These are phyloP conservation scores for Solanum hybrid DNA, from an alignment of 305 asterid genomes.

Conservation along the genomic window DNA sequence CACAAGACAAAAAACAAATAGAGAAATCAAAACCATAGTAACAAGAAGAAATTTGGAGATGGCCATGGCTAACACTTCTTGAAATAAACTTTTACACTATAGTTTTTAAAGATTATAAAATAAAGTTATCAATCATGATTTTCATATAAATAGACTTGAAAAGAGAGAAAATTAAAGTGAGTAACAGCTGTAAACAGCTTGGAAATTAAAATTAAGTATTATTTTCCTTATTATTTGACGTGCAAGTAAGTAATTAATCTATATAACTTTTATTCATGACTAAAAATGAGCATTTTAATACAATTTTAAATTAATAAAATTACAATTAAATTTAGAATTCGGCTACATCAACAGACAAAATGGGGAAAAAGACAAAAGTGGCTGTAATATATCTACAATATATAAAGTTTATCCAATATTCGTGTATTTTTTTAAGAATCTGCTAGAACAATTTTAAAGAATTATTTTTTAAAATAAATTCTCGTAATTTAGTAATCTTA, in stretches of 20 bases:
- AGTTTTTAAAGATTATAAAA: not conserved
- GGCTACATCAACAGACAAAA: not conserved
- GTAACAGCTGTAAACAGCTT: not conserved
- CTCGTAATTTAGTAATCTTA: not conserved
- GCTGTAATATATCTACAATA: not conserved
- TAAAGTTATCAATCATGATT: not conserved
- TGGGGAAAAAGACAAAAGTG: not conserved
- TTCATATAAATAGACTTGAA: not conserved
- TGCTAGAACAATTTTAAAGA: not conserved
- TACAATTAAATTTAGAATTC: not conserved
- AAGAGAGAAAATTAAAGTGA: not conserved
- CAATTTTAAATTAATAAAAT: too few species aligned
- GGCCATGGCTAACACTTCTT: not conserved
- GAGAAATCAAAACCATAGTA: slow-evolving; percentile 4
- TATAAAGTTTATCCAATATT: not conserved
- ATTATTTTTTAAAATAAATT: not conserved
- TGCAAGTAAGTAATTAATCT: not conserved
- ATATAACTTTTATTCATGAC: not conserved
- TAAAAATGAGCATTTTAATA: not conserved
- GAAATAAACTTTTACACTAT: not conserved
- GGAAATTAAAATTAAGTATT: not conserved
- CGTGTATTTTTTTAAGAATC: not conserved
- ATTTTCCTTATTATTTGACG: not conserved
- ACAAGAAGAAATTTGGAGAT: slow-evolving; percentile 2
- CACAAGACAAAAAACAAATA: slow-evolving; percentile 3